Evolutionary conservation across 1,139 yeast species (phyloP).

Genomic region (Pichiaceae sp.): DNA sequence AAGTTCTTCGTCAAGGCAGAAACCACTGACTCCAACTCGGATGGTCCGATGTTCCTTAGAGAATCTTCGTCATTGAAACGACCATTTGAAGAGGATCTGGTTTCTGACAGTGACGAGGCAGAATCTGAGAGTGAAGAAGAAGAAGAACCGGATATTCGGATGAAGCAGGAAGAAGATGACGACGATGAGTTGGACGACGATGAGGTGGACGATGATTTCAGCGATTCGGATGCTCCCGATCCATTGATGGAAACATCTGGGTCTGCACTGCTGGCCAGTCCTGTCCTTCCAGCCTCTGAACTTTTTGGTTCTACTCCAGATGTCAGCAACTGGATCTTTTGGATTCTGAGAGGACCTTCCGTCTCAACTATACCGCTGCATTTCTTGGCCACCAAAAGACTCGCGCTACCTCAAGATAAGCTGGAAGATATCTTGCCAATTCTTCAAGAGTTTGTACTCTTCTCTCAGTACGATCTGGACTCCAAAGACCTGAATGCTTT

Average conservation of each 20-base stretch:
- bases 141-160: slow-evolving; percentile 5
- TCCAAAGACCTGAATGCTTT: slow-evolving; percentile 5
- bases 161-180: slow-evolving; percentile 2
- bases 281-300: slow-evolving; percentile 2
- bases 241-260: slow-evolving; percentile 1
- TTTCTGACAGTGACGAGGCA: slow-evolving; percentile 19
- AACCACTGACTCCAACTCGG: neutral
- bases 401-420: slow-evolving; percentile 12
- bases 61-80: slow-evolving; percentile 1
- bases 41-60: slow-evolving; percentile 15
- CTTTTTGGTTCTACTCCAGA: slow-evolving; percentile 8
- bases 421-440: slow-evolving; percentile 19
- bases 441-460: slow-evolving; percentile 21
- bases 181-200: slow-evolving; percentile 2
- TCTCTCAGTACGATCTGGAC: slow-evolving; percentile 13
- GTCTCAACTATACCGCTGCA: slow-evolving; percentile 48
- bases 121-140: slow-evolving; percentile 2
- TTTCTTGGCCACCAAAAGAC: slow-evolving; percentile 32
- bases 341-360: slow-evolving; percentile 54
- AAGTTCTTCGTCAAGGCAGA: slow-evolving; percentile 50
- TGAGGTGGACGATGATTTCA: slow-evolving; percentile 1
- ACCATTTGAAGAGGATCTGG: slow-evolving; percentile 2
- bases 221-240: neutral
- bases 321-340: slow-evolving; percentile 47
- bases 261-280: slow-evolving; percentile 3